Conservation (phyloP, 2,329 filamentous ascomycete species). For the Karstenula rhodostoma region DNA sequence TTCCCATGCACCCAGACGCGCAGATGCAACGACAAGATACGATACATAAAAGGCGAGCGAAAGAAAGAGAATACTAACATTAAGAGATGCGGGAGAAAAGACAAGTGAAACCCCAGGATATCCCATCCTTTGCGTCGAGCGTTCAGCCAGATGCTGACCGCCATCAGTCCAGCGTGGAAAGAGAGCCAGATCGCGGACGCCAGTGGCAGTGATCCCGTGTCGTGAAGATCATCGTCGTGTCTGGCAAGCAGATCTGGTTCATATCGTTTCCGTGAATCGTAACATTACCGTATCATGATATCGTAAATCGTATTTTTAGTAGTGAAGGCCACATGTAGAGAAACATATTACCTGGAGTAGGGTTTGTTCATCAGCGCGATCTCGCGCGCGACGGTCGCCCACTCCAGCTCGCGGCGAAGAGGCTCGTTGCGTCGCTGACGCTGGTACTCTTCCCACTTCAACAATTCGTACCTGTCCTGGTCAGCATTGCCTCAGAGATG, state of each 20-base stretch:
- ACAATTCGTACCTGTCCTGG: constrained; percentile 73
- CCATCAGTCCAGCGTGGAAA: constrained; percentile 5
- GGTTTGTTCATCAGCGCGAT: constrained; percentile 96
- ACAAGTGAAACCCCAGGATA: not conserved
- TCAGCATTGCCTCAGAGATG: constrained; percentile 8
- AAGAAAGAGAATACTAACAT: not conserved
- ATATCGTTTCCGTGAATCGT: constrained; percentile 20
- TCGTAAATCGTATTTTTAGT: constrained; percentile 26
- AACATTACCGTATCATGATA: constrained; percentile 24
- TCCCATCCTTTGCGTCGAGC: not conserved
- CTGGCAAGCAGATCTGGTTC: constrained; percentile 20
- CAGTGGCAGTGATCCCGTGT: constrained; percentile 13
- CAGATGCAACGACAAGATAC: constrained; percentile 11
- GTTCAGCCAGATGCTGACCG: not conserved
- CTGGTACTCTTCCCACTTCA: constrained; percentile 92
- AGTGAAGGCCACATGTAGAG: constrained; percentile 9
- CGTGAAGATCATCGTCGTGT: constrained; percentile 13
- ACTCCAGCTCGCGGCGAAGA: constrained; percentile 83
- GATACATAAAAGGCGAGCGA: constrained; percentile 2
- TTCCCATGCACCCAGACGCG: constrained; percentile 5
- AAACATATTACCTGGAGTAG: constrained; percentile 71
- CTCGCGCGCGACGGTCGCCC: constrained; percentile 86
- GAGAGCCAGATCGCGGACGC: constrained; percentile 14
- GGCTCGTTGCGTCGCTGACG: constrained; percentile 62
- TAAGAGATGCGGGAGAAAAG: not conserved